Conservation (phyloP, 768 basidiomycete species). For the Suillus hirtellus region DNA sequence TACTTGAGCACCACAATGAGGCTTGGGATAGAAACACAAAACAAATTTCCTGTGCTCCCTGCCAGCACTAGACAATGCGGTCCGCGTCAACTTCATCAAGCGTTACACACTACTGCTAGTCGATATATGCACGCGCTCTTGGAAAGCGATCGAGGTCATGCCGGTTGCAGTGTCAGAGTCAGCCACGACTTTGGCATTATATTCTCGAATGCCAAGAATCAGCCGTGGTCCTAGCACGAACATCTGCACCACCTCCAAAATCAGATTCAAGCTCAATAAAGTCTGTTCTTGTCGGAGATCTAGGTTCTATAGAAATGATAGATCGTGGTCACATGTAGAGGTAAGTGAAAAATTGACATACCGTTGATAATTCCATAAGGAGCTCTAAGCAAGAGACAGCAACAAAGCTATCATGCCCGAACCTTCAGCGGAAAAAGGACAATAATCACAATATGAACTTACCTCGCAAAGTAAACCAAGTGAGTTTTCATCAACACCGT, state of each 20-base stretch:
- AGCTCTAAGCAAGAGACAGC: background rate
- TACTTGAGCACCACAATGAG: no score
- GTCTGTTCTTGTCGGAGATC: background rate
- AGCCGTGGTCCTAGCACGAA: background rate
- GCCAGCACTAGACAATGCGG: no score
- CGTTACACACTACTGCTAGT: background rate
- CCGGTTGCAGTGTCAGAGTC: background rate
- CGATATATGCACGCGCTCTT: background rate
- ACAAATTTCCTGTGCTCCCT: no score
- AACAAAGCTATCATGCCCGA: background rate
- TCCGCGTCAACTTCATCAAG: background rate
- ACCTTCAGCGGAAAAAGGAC: background rate
- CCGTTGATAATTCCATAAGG: background rate
- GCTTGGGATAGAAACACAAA: no score
- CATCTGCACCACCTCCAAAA: background rate
- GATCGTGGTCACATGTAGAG: background rate
- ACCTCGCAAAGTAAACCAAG: background rate
- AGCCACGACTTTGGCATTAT: background rate
- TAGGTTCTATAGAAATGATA: background rate
- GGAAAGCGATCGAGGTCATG: background rate
- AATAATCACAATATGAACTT: background rate
- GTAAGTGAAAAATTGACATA: background rate
- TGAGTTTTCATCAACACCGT: background rate
- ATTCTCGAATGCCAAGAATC: background rate
- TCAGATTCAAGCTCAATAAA: fast-evolving